phyloP scores from a whole-genome alignment of 2,329 filamentous ascomycete genomes.

The Verticillium tricorpus region DNA sequence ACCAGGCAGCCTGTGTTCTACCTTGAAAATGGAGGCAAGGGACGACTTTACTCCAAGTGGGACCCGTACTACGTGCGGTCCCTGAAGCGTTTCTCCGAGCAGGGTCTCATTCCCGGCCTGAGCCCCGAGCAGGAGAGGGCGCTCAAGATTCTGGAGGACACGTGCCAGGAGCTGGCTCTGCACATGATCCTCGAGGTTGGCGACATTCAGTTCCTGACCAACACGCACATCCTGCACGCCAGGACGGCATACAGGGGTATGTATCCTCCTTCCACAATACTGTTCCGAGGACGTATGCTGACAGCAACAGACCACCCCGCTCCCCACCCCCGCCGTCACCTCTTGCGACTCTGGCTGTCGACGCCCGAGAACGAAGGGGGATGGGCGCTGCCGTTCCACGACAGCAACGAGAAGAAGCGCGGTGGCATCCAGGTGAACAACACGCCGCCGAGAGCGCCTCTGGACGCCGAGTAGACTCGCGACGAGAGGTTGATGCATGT shows the following conservation, averaged over 20 bases:
- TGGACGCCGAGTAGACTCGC: conserved; percentile 66
- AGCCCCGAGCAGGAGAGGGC: conserved; percentile 66
- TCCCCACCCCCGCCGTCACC: conserved; percentile 66
- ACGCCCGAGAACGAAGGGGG: conserved; percentile 79
- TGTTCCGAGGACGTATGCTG: not conserved
- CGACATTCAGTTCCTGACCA: conserved; percentile 78
- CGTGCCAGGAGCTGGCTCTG: conserved; percentile 65
- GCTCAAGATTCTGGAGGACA: conserved; percentile 66
- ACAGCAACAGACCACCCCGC: conserved; percentile 45
- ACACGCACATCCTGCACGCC: conserved; percentile 76
- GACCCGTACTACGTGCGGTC: conserved; percentile 85
- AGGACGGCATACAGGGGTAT: conserved; percentile 66
- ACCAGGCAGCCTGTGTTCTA: conserved; percentile 71
- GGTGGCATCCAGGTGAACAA: conserved; percentile 87
- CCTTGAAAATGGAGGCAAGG: conserved; percentile 62
- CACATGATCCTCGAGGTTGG: conserved; percentile 83
- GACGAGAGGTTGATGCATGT: not conserved
- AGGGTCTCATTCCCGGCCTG: conserved; percentile 68
- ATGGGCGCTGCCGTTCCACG: conserved; percentile 79
- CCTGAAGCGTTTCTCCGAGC: conserved; percentile 67
- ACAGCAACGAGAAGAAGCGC: conserved; percentile 78
- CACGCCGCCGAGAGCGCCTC: conserved; percentile 65
- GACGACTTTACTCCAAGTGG: conserved; percentile 77
- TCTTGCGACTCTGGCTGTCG: conserved; percentile 81
- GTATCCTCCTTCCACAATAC: not conserved